Conservation (phyloP, 306 rosid genomes). For the Cajanus cajan region DNA sequence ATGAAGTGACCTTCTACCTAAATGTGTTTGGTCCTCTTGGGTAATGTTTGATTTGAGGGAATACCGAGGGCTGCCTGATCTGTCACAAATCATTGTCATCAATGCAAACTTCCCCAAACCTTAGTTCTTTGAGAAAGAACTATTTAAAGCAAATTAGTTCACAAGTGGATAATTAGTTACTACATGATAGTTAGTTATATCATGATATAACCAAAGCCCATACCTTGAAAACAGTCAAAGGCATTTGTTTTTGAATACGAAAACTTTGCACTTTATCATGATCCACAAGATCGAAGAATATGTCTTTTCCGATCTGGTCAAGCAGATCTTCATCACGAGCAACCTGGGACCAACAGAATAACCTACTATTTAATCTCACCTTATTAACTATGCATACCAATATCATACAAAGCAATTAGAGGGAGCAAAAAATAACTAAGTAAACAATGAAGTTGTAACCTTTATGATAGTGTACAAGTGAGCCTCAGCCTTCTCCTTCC, state of each 20-base stretch:
- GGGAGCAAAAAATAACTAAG: neutral
- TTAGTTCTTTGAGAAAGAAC: neutral
- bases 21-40: too few relatives aligned
- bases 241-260: slow-evolving; percentile 66
- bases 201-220: neutral
- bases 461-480: slow-evolving; percentile 81
- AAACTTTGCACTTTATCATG: slow-evolving; percentile 91
- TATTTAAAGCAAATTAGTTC: neutral
- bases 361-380: neutral
- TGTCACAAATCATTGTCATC: neutral
- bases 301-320: slow-evolving; percentile 78
- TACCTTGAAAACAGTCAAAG: slow-evolving; percentile 80
- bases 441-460: slow-evolving; percentile 40
- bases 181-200: neutral
- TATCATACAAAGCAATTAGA: slow-evolving; percentile 7
- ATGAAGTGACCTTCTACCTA: too few relatives aligned
- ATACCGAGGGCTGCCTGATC: too few relatives aligned
- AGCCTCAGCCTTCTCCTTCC: slow-evolving; percentile 86
- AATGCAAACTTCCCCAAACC: neutral
- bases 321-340: slow-evolving; percentile 79
- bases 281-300: slow-evolving; percentile 91
- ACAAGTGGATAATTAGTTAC: neutral
- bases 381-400: neutral
- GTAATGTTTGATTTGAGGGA: too few relatives aligned
- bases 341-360: slow-evolving; percentile 49